Conservation (phyloP, 176 grass and related monocot genomes). For the Triticum turgidum region DNA sequence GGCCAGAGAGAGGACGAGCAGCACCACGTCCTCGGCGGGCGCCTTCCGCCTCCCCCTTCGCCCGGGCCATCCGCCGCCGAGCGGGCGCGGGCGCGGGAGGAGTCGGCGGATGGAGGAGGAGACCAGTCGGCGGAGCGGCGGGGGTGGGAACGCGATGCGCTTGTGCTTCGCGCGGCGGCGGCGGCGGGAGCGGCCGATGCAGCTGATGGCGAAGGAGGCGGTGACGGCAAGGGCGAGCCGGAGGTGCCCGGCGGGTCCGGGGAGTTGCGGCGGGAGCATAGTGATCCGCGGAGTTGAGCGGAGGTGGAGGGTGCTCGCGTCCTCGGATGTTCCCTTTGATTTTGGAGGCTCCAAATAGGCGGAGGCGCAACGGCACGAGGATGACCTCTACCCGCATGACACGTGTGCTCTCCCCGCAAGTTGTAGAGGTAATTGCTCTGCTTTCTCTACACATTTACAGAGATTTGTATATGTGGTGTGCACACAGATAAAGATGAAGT, state of each 20-base stretch:
- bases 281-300: background rate
- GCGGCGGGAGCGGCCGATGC: conserved; percentile 7
- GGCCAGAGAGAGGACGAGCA: conserved; percentile 35
- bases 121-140: conserved; percentile 32
- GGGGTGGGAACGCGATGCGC: conserved; percentile 15
- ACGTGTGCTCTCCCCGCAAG: background rate
- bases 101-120: conserved; percentile 31
- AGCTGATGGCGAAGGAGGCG: conserved; percentile 10
- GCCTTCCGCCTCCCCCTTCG: conserved; percentile 7
- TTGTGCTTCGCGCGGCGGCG: conserved; percentile 24
- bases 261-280: conserved; percentile 38
- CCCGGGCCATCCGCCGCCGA: conserved; percentile 29
- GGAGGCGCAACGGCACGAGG: background rate
- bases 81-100: conserved; percentile 17
- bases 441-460: background rate
- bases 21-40: background rate
- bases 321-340: background rate
- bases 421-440: background rate
- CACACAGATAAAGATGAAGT: background rate
- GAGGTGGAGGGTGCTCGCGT: background rate
- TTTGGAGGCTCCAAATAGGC: conserved; percentile 6
- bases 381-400: background rate
- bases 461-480: background rate
- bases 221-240: conserved; percentile 7
- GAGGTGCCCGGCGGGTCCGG: background rate